Evolutionary conservation across 371 early-diverging fungal genomes (phyloP), one percentile per base, ranked within the genome.

Genomic region (Mortierella polycephala): DNA sequence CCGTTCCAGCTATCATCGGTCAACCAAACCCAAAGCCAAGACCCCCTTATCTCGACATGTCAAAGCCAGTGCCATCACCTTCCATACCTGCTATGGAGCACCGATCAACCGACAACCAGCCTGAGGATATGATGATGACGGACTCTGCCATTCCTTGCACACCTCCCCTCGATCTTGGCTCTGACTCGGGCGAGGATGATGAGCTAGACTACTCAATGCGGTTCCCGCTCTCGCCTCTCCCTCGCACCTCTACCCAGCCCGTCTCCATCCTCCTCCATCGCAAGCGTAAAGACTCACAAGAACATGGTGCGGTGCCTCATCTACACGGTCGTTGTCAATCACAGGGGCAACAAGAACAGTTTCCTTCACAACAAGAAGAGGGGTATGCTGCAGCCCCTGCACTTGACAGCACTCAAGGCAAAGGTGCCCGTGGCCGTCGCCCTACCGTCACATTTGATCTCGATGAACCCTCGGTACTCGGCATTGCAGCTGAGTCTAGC

Each of bases 401-500:
- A n/a, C 42, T 49, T 20, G 51, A 54, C 39, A 49, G 47, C 46
- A 41, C 45, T 37, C 20, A 57, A 23, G 45, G 60, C 23, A 75
- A 62, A 37, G 63, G 67, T 13, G 56, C 65, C 10, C 57, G 50
- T 11, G 62, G 71, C 39, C 77, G 60, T 49, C 60, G 69, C 14
- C 77, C 77, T 5, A 68, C 77, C 2, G 77, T 77, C 30, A 55
- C 69, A 18, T 77, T 71, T 67, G 68, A 64, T 46, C 21, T 71
- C 12, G 77, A 57, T 47, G 62, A 66, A 40, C 57, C 53, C 10
- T 21, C 58, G 30, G 30, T 30, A 30, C 8, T 57, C 63, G 23
- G 54, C 11, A 42, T 20, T 37, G 8, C 53, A 47, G 11, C 37
- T 39, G 20, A 42, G 60, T 7, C 58, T 60, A 54, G 18, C 39